Evolutionary conservation across 768 basidiomycete species (phyloP).

Genomic region (Lentinula sp.): DNA sequence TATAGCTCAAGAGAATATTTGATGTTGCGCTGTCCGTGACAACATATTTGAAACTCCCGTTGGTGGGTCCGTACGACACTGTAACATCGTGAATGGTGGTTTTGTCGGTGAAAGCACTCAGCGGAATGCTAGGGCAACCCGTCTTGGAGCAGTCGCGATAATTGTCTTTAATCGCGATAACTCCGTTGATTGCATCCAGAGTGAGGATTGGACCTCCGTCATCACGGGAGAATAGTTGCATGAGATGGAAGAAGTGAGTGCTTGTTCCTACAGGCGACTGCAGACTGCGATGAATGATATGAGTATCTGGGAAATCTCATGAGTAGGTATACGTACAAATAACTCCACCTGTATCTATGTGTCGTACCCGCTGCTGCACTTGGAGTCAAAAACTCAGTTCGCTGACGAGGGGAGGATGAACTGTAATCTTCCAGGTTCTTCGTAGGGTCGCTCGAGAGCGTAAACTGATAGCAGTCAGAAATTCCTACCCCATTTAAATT

Average conservation of each 20-base stretch:
- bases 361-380: conserved; percentile 6
- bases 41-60: not conserved
- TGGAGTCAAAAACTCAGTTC: conserved; percentile 9
- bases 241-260: conserved; percentile 9
- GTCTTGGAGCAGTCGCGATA: conserved; percentile 7
- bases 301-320: not conserved
- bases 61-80: not conserved
- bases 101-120: conserved; percentile 6
- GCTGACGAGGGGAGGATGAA: conserved; percentile 2
- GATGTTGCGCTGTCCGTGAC: not conserved
- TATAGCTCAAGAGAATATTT: not conserved
- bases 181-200: not conserved
- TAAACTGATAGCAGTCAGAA: conserved; percentile 2
- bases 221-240: conserved; percentile 7
- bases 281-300: not conserved
- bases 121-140: conserved; percentile 5
- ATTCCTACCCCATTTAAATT: conserved; percentile 2
- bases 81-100: conserved; percentile 6
- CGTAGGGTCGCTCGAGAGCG: conserved; percentile 6
- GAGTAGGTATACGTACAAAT: not conserved
- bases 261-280: conserved; percentile 5
- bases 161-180: conserved; percentile 3
- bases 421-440: conserved; percentile 3
- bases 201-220: conserved; percentile 3
- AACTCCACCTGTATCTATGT: conserved; percentile 5